Base-by-base conservation (phyloP, 768 basidiomycete genomes). In the Lentinula aciculospora region DNA sequence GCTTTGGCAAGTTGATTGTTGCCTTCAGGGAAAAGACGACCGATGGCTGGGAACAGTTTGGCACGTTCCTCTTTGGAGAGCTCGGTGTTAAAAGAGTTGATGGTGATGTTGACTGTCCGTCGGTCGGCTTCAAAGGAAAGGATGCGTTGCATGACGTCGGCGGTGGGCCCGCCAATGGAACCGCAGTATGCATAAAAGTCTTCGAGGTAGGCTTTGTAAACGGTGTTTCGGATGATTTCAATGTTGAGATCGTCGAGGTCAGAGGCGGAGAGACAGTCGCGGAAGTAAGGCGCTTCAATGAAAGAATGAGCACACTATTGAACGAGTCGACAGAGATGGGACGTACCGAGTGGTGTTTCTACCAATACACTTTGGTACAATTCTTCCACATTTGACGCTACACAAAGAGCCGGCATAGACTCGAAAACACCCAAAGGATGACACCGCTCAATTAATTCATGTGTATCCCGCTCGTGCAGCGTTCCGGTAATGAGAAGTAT, bases 241-340 rank as follows among this genome's bases (percentile, higher is more conserved):
- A 99, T 98, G 77, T 99, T 98, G 58, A 98, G 85, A 70, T 98
- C 97, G 69, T 99, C 97, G 47, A 99, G 83, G 70, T 99, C 97
- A 44, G 90, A 85, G 17, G 97, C 96, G 34, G 94, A 89, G 25
- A 98, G 81, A 69, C 95, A 98, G 65, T 93, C 89, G 25, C 92
- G 88, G 81, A 99, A 99, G 76, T 98, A 99, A 7, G 94, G 93
- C 1, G 97, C 97, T 82, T 54, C 8, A 34, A 34, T 7, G 40
- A 17, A 34, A 53, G 23, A 25, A 49, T 61, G 10, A 46, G 19
- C 40, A 15, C 44, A 44, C 56, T 36, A 55, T 45, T 34, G 63
- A 17, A 7, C 12, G 54, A 45, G 31, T 5, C 34, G 27, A 19
- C 25, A 50, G 34, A 9, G 40, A 19, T 51, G 49, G 39, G 36